These are phyloP conservation scores for Penicillium sclerotiorum DNA, from an alignment of 2,329 filamentous ascomycete species.

Conservation along the genomic window DNA sequence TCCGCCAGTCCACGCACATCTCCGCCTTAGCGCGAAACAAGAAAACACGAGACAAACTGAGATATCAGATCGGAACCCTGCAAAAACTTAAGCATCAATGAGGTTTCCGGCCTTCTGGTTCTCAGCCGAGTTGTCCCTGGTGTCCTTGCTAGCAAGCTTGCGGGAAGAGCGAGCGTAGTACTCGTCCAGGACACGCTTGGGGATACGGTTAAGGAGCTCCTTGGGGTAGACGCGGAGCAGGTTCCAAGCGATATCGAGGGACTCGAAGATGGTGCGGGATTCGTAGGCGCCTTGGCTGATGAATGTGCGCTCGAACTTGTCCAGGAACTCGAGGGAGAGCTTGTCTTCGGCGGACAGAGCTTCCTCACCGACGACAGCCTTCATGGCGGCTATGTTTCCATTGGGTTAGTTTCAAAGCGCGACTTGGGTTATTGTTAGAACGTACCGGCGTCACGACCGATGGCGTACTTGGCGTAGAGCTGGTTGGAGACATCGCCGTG, in stretches of 20 bases:
- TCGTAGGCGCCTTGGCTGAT: slow-evolving; percentile 93
- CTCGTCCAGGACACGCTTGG: slow-evolving; percentile 78
- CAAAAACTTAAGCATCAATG: slow-evolving; percentile 42
- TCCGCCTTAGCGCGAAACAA: slow-evolving; percentile 9
- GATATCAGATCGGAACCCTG: background rate
- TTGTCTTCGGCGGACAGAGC: slow-evolving; percentile 95
- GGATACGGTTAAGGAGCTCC: slow-evolving; percentile 94
- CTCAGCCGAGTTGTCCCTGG: slow-evolving; percentile 45
- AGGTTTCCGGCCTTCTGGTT: slow-evolving; percentile 40
- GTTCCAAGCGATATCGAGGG: slow-evolving; percentile 93
- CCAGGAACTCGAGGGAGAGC: slow-evolving; percentile 94
- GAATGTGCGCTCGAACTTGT: slow-evolving; percentile 97
- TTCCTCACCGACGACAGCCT: slow-evolving; percentile 98
- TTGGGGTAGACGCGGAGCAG: slow-evolving; percentile 96
- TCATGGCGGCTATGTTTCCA: slow-evolving; percentile 75
- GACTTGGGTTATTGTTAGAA: slow-evolving; percentile 1
- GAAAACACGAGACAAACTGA: background rate
- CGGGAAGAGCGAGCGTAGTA: slow-evolving; percentile 68
- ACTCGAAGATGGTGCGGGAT: slow-evolving; percentile 86
- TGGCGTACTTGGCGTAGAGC: slow-evolving; percentile 99
- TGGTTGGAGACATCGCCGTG: slow-evolving; percentile 99
- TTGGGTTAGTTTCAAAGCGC: background rate
- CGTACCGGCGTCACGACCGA: slow-evolving; percentile 83
- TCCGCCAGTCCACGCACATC: background rate
- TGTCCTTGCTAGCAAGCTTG: slow-evolving; percentile 52